Evolutionary conservation across 2,329 filamentous ascomycete genomes (phyloP), one percentile per base, ranked within the genome.

Genomic region (Zalaria sp.): DNA sequence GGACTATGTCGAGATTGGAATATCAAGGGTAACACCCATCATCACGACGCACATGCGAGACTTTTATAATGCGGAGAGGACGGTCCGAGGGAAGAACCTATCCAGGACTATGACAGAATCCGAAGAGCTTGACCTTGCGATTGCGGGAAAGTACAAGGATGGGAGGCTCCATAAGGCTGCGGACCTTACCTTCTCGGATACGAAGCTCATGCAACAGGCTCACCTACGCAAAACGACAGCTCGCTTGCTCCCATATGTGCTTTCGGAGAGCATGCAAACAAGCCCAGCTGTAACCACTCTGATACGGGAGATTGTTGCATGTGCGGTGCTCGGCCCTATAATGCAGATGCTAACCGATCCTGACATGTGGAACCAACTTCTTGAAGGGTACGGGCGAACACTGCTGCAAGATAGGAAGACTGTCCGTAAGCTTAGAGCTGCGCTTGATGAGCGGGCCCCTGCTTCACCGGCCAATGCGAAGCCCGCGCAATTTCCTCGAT

Each of bases 351-450:
- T 98, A 11, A 77, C 84, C 4, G 89, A 98, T 51, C 88, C 93
- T 1, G 93, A 98, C 64, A 93, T 83, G 5, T 98, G 89, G 89
- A 96, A 98, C 54, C 88, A 95, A 59, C 63, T 94, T 45, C 86
- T 96, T 72, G 89, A 96, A 61, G 88, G 81, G 43, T 86, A 82
- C 61, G 79, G 62, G 49, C 55, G 61, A 46, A 49, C 82, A 26
- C 81, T 93, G 67, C 71, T 98, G 35, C 91, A 96, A 60, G 93
- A 98, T 58, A 78, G 93, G 32, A 96, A 93, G 48, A 95, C 88
- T 0, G 89, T 98, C 34, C 80, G 84, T 43, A 93, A 87, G 59
- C 73, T 98, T 41, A 79, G 91, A 42, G 89, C 87, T 34, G 91
- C 89, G 5, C 68, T 98, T 39, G 91, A 98, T 60, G 79, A 96